Base-by-base conservation (phyloP, 768 basidiomycete species). In the Amylocystis lapponica region DNA sequence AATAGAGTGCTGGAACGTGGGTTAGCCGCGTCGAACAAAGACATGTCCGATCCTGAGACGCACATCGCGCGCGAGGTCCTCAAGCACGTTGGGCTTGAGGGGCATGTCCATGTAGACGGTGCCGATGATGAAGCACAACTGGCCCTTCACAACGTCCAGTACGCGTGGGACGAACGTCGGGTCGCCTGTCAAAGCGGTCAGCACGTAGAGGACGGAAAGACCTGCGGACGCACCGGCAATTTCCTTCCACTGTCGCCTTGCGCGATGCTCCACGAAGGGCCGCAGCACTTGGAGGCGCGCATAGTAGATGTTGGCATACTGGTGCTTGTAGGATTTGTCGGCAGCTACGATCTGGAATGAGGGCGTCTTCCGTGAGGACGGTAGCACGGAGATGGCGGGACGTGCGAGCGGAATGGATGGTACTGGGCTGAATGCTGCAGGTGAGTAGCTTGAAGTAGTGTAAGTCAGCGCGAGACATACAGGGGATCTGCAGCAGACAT, bases 71-170 rank as follows among this genome's bases (percentile, higher is more conserved):
- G 84, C 91, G 51, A 98, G 78, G 50, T 99, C 96, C 54, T 92
- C 86, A 49, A 99, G 74, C n/a, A 99, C 88, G 57, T 97, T 98
- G 0, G 95, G 95, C 58, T 99, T 99, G 39, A 98, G 71, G 8
- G 93, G 90, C 96, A 99, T 99, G 47, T 99, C 93, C 81, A 98
- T 85, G 62, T 97, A 99, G 5, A 97, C 83, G 0, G 96, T 99
- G 3, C 96, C 96, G 41, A 96, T 70, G 48, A 98, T 76, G 62
- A 85, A 97, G 63, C 92, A 96, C 42, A 95, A 68, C 54, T 85
- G 71, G 1, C 85, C 84, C 53, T 90, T 87, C 35, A 81, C 68
- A 7, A 98, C 83, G 45, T 98, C 95, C 4, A 96, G 78, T 2
- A 95, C 86, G 23, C 89, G 75, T 5, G 81, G 73, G n/a, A 94